Percentiles rank a stretch among this genome's conserved stretches.
phyloP scores from a whole-genome alignment of 2,329 filamentous ascomycete species.

The Periconia sp. region DNA sequence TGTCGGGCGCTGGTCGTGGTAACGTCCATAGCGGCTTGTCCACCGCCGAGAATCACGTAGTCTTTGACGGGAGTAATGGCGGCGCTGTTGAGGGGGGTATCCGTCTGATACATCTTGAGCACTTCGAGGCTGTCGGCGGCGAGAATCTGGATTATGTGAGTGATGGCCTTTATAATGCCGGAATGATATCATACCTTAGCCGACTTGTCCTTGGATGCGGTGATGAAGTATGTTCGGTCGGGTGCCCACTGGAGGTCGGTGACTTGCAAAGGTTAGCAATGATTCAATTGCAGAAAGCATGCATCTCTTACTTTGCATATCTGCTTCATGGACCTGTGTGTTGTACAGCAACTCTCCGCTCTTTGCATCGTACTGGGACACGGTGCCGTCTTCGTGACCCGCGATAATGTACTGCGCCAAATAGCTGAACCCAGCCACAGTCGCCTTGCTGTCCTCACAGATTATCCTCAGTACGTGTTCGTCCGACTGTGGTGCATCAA shows the following conservation, averaged over 20 bases:
- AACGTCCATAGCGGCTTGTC: slow-evolving; percentile 98
- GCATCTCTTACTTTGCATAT: slow-evolving; percentile 66
- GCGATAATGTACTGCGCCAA: slow-evolving; percentile 94
- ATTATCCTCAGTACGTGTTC: slow-evolving; percentile 86
- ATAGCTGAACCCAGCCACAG: slow-evolving; percentile 95
- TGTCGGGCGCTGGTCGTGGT: slow-evolving; percentile 91
- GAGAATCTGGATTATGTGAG: slow-evolving; percentile 61
- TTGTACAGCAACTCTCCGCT: slow-evolving; percentile 79
- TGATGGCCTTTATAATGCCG: background rate
- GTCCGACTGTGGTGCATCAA: slow-evolving; percentile 78
- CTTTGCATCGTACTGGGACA: slow-evolving; percentile 91
- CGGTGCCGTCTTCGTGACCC: slow-evolving; percentile 92
- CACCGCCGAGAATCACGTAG: slow-evolving; percentile 96
- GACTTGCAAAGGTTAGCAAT: slow-evolving; percentile 71
- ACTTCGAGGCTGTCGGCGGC: slow-evolving; percentile 84
- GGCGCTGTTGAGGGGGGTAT: slow-evolving; percentile 96
- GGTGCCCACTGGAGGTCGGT: slow-evolving; percentile 93
- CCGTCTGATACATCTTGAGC: slow-evolving; percentile 87
- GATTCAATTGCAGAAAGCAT: background rate
- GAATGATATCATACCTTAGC: slow-evolving; percentile 68
- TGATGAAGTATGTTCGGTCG: slow-evolving; percentile 98
- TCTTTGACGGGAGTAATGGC: slow-evolving; percentile 94
- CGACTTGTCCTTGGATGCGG: slow-evolving; percentile 95
- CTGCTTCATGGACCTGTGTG: slow-evolving; percentile 82
- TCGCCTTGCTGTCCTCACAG: slow-evolving; percentile 90